Evolutionary conservation across 495 filamentous ascomycete species (phyloP).

Genomic region (Neurospora sp.): DNA sequence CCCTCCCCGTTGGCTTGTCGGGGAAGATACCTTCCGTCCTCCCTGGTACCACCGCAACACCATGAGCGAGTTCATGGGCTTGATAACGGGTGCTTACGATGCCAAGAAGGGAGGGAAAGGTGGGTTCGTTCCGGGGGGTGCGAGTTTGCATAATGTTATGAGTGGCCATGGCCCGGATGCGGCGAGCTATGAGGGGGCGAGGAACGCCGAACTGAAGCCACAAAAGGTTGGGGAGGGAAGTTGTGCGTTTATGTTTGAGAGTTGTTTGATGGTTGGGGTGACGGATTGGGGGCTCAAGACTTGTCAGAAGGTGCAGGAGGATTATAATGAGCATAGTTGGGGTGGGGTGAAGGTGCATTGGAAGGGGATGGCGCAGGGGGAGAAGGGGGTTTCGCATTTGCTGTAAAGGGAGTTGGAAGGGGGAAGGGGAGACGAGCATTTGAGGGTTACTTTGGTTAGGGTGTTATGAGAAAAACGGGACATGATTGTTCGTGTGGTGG

Average conservation of each 20-base stretch:
- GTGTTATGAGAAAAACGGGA: not conserved
- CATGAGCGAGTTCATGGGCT: conserved; percentile 80
- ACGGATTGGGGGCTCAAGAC: conserved; percentile 83
- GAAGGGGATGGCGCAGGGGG: conserved; percentile 25
- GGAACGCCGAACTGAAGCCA: conserved; percentile 43
- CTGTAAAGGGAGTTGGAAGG: not conserved
- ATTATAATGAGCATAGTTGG: conserved; percentile 84
- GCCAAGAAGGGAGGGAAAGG: conserved; percentile 38
- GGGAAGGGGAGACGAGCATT: not conserved
- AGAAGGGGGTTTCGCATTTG: not conserved
- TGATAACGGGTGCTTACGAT: conserved; percentile 56
- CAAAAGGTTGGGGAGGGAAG: conserved; percentile 45
- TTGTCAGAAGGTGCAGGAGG: conserved; percentile 74
- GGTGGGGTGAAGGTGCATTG: conserved; percentile 68
- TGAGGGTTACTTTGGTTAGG: not conserved
- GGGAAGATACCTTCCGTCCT: conserved; percentile 68
- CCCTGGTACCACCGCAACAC: conserved; percentile 77
- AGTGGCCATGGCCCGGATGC: conserved; percentile 50
- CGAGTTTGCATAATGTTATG: conserved; percentile 50
- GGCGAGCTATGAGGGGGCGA: conserved; percentile 54
- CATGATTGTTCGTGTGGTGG: not conserved
- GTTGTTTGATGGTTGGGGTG: conserved; percentile 76
- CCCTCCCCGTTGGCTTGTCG: conserved; percentile 71
- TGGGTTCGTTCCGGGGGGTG: conserved; percentile 51
- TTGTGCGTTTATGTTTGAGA: conserved; percentile 60